These are phyloP conservation scores for Maudiozyma humilis DNA, from an alignment of 1,139 yeast species.

Conservation along the genomic window DNA sequence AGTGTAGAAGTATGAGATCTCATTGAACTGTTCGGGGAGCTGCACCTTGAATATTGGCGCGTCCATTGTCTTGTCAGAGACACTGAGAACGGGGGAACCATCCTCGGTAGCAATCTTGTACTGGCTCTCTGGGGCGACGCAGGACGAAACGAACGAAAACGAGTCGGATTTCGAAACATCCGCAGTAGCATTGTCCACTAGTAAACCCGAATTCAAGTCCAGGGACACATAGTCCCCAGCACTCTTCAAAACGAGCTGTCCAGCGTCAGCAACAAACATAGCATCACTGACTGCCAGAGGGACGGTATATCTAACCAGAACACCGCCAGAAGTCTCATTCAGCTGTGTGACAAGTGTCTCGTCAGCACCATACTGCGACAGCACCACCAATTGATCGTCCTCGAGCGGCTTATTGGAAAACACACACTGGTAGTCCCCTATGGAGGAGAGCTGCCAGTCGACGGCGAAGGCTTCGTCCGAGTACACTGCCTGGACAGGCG, in stretches of 20 bases:
- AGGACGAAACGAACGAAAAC: constrained; percentile 10
- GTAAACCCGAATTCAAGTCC: constrained; percentile 4
- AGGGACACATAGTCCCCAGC: constrained; percentile 2
- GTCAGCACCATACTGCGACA: constrained; percentile 19
- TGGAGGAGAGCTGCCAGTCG: constrained; percentile 30
- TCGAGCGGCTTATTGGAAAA: constrained; percentile 4
- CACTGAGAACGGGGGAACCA: neutral
- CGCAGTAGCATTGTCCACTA: constrained; percentile 13
- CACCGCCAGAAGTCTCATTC: constrained; percentile 19
- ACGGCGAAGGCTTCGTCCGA: constrained; percentile 30
- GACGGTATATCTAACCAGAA: constrained; percentile 16
- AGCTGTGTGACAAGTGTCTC: constrained; percentile 21
- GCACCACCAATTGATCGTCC: constrained; percentile 14
- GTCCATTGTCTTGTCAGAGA: neutral
- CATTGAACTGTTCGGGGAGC: constrained; percentile 13
- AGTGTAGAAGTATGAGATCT: constrained; percentile 11
- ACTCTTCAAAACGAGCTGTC: constrained; percentile 11
- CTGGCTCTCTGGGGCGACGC: constrained; percentile 8
- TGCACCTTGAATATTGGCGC: constrained; percentile 10
- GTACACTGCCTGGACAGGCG: constrained; percentile 24
- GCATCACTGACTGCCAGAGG: constrained; percentile 15
- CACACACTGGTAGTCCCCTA: constrained; percentile 27
- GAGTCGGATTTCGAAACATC: neutral
- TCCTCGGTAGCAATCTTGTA: constrained; percentile 4
- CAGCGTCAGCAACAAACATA: constrained; percentile 10